Conservation (phyloP, 208 protist species). For the Lotmaria passim region DNA sequence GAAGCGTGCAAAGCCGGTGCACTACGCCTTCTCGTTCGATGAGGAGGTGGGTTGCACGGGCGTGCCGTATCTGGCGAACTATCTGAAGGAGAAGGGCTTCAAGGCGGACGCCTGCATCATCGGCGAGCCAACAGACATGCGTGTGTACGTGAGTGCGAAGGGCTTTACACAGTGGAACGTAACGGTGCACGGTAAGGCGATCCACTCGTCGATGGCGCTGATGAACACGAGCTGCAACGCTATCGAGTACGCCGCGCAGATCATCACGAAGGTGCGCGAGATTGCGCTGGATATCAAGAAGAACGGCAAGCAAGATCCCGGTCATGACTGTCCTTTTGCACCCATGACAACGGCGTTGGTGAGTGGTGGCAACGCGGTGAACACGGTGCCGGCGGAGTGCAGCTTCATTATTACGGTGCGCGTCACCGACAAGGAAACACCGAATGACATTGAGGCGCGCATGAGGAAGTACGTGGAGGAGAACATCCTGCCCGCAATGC, state of each 20-base stretch:
- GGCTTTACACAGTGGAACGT: slow-evolving; percentile 28
- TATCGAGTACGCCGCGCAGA: too few relatives aligned
- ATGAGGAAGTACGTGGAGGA: slow-evolving; percentile 46
- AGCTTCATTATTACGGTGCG: slow-evolving; percentile 45
- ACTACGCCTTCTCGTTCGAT: slow-evolving; percentile 58
- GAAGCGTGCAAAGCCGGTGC: slow-evolving; percentile 50
- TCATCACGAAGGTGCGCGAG: too few relatives aligned
- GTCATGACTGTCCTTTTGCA: slow-evolving; percentile 7
- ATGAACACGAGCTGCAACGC: too few relatives aligned
- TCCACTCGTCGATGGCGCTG: slow-evolving; percentile 51
- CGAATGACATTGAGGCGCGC: slow-evolving; percentile 26
- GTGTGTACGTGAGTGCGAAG: slow-evolving; percentile 41
- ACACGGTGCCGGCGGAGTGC: slow-evolving; percentile 58
- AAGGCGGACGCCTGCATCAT: slow-evolving; percentile 36
- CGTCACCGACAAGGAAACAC: slow-evolving; percentile 34
- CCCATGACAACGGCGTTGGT: slow-evolving; percentile 7
- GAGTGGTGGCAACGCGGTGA: slow-evolving; percentile 7
- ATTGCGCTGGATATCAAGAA: slow-evolving; percentile 37
- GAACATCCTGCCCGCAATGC: slow-evolving; percentile 41
- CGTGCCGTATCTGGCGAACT: slow-evolving; percentile 34
- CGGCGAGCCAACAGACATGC: slow-evolving; percentile 8
- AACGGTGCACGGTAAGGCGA: slow-evolving; percentile 45
- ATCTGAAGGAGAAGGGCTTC: slow-evolving; percentile 33
- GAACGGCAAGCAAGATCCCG: slow-evolving; percentile 18
- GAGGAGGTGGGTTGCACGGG: slow-evolving; percentile 52